Percentiles rank a stretch among this genome's conserved stretches.
phyloP scores from a whole-genome alignment of 331 rosid genomes.

The Malus hybrid region DNA sequence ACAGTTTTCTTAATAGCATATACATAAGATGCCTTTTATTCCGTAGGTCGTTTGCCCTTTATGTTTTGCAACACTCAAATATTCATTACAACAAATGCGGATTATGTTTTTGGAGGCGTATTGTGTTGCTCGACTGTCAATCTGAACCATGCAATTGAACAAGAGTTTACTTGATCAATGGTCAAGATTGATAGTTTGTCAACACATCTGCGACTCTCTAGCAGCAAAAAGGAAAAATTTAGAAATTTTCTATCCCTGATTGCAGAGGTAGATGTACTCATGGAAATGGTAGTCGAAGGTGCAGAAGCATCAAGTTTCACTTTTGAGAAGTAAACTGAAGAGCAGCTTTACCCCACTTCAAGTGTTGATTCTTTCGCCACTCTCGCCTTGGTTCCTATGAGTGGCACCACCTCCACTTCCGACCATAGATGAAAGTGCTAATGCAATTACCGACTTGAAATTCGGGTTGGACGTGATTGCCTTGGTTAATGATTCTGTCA shows the following conservation, averaged over 20 bases:
- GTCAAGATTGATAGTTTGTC: not conserved
- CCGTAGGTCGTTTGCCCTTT: not conserved
- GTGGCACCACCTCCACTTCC: constrained; percentile 7
- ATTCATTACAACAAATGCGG: not conserved
- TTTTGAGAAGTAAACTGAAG: constrained; percentile 11
- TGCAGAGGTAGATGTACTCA: constrained; percentile 11
- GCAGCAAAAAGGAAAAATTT: not conserved
- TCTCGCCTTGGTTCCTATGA: constrained; percentile 8
- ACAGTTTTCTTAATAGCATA: too few relatives aligned
- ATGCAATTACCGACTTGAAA: constrained; percentile 41
- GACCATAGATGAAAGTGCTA: constrained; percentile 35
- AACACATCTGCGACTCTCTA: not conserved
- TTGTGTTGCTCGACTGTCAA: not conserved
- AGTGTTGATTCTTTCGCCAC: constrained; percentile 17
- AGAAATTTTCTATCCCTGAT: constrained; percentile 5
- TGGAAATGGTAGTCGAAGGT: constrained; percentile 14
- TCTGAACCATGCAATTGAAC: not conserved
- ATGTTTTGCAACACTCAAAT: not conserved
- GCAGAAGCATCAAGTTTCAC: constrained; percentile 8
- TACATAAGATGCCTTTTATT: not conserved
- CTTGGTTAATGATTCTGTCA: constrained; percentile 36
- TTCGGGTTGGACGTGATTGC: constrained; percentile 41
- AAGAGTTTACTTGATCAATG: not conserved
- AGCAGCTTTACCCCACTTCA: constrained; percentile 13
- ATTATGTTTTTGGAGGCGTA: not conserved